Evolutionary conservation across 2,329 filamentous ascomycete genomes (phyloP), one percentile per base, ranked within the genome.

Genomic region (Trichoderma sp.): DNA sequence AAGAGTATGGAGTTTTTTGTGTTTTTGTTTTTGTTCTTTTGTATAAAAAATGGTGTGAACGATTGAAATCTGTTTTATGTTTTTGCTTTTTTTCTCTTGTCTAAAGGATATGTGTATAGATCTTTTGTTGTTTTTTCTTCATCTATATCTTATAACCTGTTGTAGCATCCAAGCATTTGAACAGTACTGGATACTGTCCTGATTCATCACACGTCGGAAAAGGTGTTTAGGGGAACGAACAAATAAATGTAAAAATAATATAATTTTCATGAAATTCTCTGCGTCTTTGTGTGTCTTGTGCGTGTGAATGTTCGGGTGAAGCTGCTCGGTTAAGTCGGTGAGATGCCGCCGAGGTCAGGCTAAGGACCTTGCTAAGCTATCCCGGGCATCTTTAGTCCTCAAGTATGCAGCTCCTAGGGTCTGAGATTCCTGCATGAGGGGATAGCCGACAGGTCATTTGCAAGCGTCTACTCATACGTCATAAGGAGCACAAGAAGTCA

Each of bases 31-130:
- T 15, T 8, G 6, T 23, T 55, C 36, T 57, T 6, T 66, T 43
- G 55, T 59, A 65, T 61, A 57, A 67, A 32, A 68, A 65, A 53
- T 34, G 55, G 53, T 68, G 55, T 68, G 55, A 61, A 68, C 53
- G 66, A 61, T n/a, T 47, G 11, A 32, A 32, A 20, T 34, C 23
- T 30, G 23, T 20, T 47, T 63, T 43, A 26, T 5, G 11, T n/a
- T 43, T 43, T 12, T 47, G 20, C n/a, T 28, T n/a, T 43, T 8
- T 30, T 28, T 43, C 4, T 28, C 1, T 17, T 64, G 32, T 43
- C 28, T 68, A 58, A 30, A 34, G 55, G 50, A 30, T 43, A 55
- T 67, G 34, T 57, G 23, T 67, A 67, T 53, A 67, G 23, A 26
- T 58, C 57, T 32, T 30, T 59, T n/a, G 28, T 12, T 59, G 17